Conservation (phyloP, 225 moss, liverwort and hornwort genomes). For the Physcomitrium patens region DNA sequence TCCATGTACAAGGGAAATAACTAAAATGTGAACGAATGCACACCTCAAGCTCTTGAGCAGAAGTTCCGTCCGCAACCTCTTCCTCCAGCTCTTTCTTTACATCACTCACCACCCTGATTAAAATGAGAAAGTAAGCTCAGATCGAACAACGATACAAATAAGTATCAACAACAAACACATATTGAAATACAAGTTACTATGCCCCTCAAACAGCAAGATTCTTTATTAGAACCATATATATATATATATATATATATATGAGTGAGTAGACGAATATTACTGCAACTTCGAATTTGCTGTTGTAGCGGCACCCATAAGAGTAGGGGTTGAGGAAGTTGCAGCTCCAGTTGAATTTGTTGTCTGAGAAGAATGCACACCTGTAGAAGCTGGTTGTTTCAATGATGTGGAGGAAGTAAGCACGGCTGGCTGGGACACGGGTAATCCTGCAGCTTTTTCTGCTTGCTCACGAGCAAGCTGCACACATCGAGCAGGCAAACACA, state of each 20-base stretch:
- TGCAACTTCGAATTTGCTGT: conserved; percentile 29
- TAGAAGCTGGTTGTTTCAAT: conserved; percentile 46
- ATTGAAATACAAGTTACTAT: background rate
- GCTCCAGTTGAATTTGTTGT: conserved; percentile 40
- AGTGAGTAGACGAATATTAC: conserved; percentile 33
- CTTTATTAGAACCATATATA: background rate
- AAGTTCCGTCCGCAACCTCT: conserved; percentile 66
- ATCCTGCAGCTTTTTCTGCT: conserved; percentile 67
- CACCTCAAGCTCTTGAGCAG: conserved; percentile 90
- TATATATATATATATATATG: too few species aligned
- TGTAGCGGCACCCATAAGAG: conserved; percentile 35
- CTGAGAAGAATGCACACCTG: conserved; percentile 36
- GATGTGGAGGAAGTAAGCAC: conserved; percentile 39
- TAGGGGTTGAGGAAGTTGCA: conserved; percentile 36
- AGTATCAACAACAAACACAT: background rate
- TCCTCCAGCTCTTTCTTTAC: conserved; percentile 56
- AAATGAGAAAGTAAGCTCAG: conserved; percentile 11
- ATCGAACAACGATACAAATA: background rate
- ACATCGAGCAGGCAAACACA: conserved; percentile 12
- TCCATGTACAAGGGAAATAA: background rate
- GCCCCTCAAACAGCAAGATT: background rate
- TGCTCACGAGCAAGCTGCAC: conserved; percentile 87
- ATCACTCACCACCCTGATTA: conserved; percentile 50
- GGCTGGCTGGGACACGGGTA: conserved; percentile 46
- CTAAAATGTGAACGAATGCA: background rate